Evolutionary conservation across 2,329 filamentous ascomycete genomes (phyloP), one percentile per base, ranked within the genome.

Genomic region (Phialophora chinensis): DNA sequence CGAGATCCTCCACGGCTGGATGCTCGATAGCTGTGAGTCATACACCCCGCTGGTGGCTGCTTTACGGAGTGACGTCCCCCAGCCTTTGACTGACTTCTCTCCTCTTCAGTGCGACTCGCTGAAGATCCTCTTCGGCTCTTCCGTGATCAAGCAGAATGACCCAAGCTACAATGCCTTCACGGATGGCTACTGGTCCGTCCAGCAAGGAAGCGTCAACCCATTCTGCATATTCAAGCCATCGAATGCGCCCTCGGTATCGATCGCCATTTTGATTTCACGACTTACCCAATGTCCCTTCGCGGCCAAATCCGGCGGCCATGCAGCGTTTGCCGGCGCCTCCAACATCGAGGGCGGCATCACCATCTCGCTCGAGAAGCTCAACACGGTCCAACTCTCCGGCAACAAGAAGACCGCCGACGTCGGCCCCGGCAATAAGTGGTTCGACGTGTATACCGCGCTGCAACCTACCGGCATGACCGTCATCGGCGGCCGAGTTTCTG

Each of bases 271-370:
- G 20, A 60, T 79, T n/a, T 72, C 74, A 6, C 73, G 72, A 3
- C 57, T 75, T 1, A 75, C 74, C 3, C 64, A 69, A 5, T 80
- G 78, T 33, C 74, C 75, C 0, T 88, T 88, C 69, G 85, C 86
- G 6, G 75, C 86, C 70, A 84, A 85, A 70, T 83, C 83, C 7
- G 86, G 86, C 31, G 86, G 86, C 0, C 86, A 88, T 74, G 85
- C 83, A 64, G 82, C 85, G 3, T 86, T 86, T 71, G 78, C 83
- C 20, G 82, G 82, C 67, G 83, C 82, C 47, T 80, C 85, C 1
- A 87, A 81, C 69, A 82, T 84, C 55, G 74, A 80, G 14, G 80
- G 76, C 1, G 78, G 78, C 6, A 72, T 80, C 50, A 76, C 73
- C 11, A 76, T 80, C 52, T 74, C 74, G 65, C 72, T 79, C 49